Conservation (phyloP, 331 rosid genomes). For the Pyracantha coccinea region DNA sequence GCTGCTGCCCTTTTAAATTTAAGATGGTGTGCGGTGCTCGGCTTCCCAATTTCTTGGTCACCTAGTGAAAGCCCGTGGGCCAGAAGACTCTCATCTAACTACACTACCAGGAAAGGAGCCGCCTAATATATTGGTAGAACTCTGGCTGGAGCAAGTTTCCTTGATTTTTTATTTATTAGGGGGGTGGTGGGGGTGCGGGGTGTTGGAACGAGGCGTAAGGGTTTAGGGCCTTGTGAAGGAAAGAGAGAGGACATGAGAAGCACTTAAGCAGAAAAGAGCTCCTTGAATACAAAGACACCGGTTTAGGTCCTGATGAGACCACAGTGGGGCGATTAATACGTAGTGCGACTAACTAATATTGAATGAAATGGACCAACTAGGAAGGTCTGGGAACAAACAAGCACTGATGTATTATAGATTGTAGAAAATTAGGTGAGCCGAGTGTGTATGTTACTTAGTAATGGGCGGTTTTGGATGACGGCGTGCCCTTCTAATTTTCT, state of each 20-base stretch:
- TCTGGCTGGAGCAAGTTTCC: neutral
- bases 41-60: slow-evolving; percentile 48
- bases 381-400: neutral
- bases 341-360: neutral
- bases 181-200: neutral
- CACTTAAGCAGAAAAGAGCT: neutral
- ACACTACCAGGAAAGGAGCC: neutral
- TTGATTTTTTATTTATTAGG: neutral
- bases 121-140: neutral
- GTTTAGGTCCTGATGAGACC: neutral
- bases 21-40: slow-evolving; percentile 67
- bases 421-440: neutral
- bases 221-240: neutral
- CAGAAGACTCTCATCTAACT: slow-evolving; percentile 36
- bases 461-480: neutral
- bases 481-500: neutral
- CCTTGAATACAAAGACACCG: no score
- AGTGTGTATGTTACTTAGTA: no score
- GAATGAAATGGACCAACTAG: neutral
- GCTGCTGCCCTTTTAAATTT: slow-evolving; percentile 63
- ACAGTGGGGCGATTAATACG: neutral
- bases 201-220: neutral
- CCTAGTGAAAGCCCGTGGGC: slow-evolving; percentile 64
- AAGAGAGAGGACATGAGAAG: neutral
- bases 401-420: neutral